A percentile compares a stretch with the other conserved stretches of the same genome.
phyloP scores from a whole-genome alignment of 805 yeast genomes.

The Yamadazyma paraphyllophila region DNA sequence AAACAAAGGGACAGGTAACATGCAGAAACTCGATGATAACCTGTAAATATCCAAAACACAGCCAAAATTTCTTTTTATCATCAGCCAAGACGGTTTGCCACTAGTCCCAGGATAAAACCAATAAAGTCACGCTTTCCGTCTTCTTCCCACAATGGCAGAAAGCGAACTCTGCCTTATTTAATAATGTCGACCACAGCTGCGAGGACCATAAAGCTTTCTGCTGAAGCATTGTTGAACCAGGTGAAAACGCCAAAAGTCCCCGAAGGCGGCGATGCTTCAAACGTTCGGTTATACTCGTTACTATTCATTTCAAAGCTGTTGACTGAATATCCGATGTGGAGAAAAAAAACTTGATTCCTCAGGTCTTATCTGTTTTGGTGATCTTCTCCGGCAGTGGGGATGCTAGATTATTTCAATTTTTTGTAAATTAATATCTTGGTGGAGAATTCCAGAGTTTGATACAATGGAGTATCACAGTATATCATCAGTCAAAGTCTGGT shows the following conservation, averaged over 20 bases:
- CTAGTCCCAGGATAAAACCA: neutral
- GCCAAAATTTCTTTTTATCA: neutral
- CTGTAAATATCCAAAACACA: no score
- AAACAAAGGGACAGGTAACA: no score
- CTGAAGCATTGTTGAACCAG: slow-evolving; percentile 59
- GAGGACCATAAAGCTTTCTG: slow-evolving; percentile 58
- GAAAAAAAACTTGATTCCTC: slow-evolving; percentile 44
- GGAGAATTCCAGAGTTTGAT: slow-evolving; percentile 51
- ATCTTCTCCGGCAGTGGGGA: slow-evolving; percentile 30
- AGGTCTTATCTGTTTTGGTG: slow-evolving; percentile 47
- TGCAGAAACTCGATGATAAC: no score
- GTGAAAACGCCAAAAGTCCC: slow-evolving; percentile 53
- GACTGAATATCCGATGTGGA: slow-evolving; percentile 47
- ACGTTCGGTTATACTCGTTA: slow-evolving; percentile 61
- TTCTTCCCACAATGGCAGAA: slow-evolving; percentile 1
- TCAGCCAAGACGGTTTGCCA: neutral
- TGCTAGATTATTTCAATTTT: slow-evolving; percentile 64
- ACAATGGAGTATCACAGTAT: slow-evolving; percentile 40
- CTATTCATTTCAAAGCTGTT: slow-evolving; percentile 66
- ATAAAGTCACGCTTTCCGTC: neutral
- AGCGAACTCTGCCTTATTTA: slow-evolving; percentile 58
- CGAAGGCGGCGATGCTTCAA: slow-evolving; percentile 39
- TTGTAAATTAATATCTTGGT: slow-evolving; percentile 48
- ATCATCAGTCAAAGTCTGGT: no score
- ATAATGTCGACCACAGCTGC: slow-evolving; percentile 76